Evolutionary conservation across 768 basidiomycete species (phyloP).

Genomic region (Russula olivacea): DNA sequence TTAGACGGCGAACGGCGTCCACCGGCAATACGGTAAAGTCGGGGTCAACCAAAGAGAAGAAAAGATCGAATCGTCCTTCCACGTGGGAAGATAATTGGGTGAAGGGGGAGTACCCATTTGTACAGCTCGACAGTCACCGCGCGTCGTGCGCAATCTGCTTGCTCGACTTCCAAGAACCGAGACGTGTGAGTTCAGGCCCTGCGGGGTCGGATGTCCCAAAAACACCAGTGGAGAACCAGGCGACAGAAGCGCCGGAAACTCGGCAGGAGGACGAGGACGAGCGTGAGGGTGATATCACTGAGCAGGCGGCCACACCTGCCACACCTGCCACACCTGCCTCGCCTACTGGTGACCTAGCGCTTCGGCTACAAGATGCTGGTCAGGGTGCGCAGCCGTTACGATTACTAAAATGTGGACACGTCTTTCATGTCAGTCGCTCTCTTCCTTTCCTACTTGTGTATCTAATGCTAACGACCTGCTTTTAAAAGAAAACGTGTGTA

Average conservation of each 20-base stretch:
- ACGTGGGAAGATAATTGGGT: conserved; percentile 81
- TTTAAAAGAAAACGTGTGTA: conserved; percentile 68
- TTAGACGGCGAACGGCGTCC: conserved; percentile 10
- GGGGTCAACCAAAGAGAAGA: conserved; percentile 21
- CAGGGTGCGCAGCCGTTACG: conserved; percentile 73
- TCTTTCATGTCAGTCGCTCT: conserved; percentile 68
- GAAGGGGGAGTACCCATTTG: conserved; percentile 70
- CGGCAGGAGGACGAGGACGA: conserved; percentile 33
- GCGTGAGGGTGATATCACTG: conserved; percentile 31
- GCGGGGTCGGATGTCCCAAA: conserved; percentile 25
- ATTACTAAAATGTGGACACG: conserved; percentile 74
- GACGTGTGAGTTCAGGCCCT: conserved; percentile 33
- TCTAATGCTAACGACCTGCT: not conserved
- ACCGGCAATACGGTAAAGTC: conserved; percentile 21
- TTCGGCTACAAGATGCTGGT: conserved; percentile 64
- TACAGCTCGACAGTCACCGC: conserved; percentile 73
- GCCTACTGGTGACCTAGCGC: conserved; percentile 31
- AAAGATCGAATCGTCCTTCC: conserved; percentile 32
- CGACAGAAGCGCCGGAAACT: conserved; percentile 33
- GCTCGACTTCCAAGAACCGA: conserved; percentile 78
- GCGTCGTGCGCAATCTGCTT: conserved; percentile 82
- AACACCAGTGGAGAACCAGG: conserved; percentile 16
- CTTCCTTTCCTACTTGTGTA: not conserved
- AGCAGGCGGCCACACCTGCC: not conserved
- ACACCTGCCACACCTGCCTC: not conserved